Percentiles rank a stretch among this genome's conserved stretches.
These are phyloP conservation scores for Gomphus sp. DNA, from an alignment of 1,284 basidiomycete genomes.

Conservation along the genomic window DNA sequence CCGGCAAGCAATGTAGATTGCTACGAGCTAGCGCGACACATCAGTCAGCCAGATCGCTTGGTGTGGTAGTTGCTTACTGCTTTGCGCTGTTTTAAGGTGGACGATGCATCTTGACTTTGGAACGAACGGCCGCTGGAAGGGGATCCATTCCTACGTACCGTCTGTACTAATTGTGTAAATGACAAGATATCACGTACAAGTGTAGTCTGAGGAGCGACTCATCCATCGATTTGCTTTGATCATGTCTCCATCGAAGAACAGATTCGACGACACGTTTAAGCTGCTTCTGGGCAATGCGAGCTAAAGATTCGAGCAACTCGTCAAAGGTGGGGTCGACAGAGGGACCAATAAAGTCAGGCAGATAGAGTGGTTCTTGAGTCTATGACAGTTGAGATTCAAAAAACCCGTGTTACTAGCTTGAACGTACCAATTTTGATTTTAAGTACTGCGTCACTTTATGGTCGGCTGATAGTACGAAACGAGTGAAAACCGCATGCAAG, in stretches of 20 bases:
- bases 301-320: slow-evolving; percentile 71
- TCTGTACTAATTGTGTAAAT: background rate
- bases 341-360: slow-evolving; percentile 60
- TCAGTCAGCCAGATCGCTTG: background rate
- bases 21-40: slow-evolving; percentile 39
- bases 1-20: slow-evolving; percentile 84
- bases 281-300: slow-evolving; percentile 79
- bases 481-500: slow-evolving; percentile 76
- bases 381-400: slow-evolving; percentile 20
- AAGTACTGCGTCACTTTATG: slow-evolving; percentile 68
- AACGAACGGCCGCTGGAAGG: slow-evolving; percentile 29
- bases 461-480: slow-evolving; percentile 73
- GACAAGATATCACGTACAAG: slow-evolving; percentile 17
- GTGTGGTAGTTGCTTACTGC: slow-evolving; percentile 23
- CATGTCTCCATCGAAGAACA: slow-evolving; percentile 80
- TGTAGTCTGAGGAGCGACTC: slow-evolving; percentile 45
- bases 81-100: slow-evolving; percentile 66
- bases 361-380: slow-evolving; percentile 55
- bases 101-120: slow-evolving; percentile 42
- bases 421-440: slow-evolving; percentile 54
- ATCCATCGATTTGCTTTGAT: slow-evolving; percentile 59
- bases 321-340: slow-evolving; percentile 74
- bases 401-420: background rate
- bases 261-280: slow-evolving; percentile 82
- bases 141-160: slow-evolving; percentile 14